Evolutionary conservation across 1,139 yeast species (phyloP), one percentile per base, ranked within the genome.

Genomic region (Pichia sp.): DNA sequence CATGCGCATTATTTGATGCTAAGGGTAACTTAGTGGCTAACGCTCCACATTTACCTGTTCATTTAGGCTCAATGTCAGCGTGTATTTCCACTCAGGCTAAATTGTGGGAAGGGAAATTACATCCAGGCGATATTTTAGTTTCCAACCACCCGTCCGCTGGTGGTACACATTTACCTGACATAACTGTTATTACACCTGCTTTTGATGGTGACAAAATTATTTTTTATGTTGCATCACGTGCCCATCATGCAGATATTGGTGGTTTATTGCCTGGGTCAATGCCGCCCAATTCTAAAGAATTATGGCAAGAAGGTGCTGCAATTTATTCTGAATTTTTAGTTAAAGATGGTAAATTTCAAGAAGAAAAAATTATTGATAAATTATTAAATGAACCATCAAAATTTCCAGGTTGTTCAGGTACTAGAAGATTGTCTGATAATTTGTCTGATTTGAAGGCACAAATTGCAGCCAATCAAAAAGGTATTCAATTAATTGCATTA

Each of bases 171-270:
- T 65, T 76, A 42, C 82, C 94, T 2, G 91, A 83, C 54, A 79
- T 83, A 37, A 83, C 93, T 0, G 87, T 87, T 5, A 80, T 84
- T 13, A 80, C 88, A 9, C 82, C 82, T 2, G 80, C 76, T 1
- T 70, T 71, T 46, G 52, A 56, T 21, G 65, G 64, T 8, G 60
- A 60, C 23, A 35, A 55, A 33, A 70, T 78, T 31, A 70, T 74
- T 32, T 78, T 79, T 50, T 76, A 74, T 62, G 78, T 75, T 24
- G 85, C 85, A 1, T 69, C 82, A 4, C 63, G 85, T 34, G 85
- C 83, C 9, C 85, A 78, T 54, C 84, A 78, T 53, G 74, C 83
- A 5, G 85, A 78, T 53, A 78, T 78, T 52, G 85, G 85, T 30
- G 84, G 85, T 26, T 63, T 76, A 37, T 61, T 76, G 19, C 81